Base-by-base conservation (phyloP, 768 basidiomycete species). In the Macrolepiota fuliginosa region DNA sequence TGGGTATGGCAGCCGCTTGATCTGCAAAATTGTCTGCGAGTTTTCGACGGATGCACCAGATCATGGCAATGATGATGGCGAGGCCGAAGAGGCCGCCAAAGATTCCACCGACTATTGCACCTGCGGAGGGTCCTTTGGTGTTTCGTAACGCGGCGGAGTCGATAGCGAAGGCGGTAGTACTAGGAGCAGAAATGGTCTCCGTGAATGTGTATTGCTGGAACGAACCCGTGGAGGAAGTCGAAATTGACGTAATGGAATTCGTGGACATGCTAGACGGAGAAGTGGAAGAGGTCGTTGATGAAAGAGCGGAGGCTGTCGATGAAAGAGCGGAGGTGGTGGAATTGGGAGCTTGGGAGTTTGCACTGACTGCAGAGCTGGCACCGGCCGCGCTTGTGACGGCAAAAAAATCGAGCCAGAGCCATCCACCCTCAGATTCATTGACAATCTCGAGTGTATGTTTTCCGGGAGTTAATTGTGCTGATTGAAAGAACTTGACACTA, bases 341-440 rank as follows among this genome's bases (percentile, higher is more conserved):
- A 32, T 32, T 49, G 9, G 22, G n/a, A 3, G 24, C 11, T 49
- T 27, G 46, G 46, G 46, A 49, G 11, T 10, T 25, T 49, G 46
- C 46, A 49, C 22, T 49, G 13, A 13, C 22, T 24, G 19, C 17
- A 19, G 9, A 9, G 2, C 13, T 22, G 19, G 45, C 1, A 3
- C 17, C 17, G 19, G 17, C 46, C 7, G 45, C 12, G 17, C 29
- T 35, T 0, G 27, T 22, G 12, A 53, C 24, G 51, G 52, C n/a
- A 27, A 40, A 40, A 15, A 52, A 58, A 25, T 58, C 47, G 19
- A 52, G 51, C 58, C 52, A 53, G 29, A 60, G 35, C 51, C 51
- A 60, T 17, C 52, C 39, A 25, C 37, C 27, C 13, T 52, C 25
- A 10, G 52, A 42, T 32, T 60, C 15, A 29, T 60, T 60, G 58